Percentiles rank a stretch among this genome's conserved stretches.
These are phyloP conservation scores for Colletotrichum shisoi DNA, from an alignment of 2,329 filamentous ascomycete species.

Conservation along the genomic window DNA sequence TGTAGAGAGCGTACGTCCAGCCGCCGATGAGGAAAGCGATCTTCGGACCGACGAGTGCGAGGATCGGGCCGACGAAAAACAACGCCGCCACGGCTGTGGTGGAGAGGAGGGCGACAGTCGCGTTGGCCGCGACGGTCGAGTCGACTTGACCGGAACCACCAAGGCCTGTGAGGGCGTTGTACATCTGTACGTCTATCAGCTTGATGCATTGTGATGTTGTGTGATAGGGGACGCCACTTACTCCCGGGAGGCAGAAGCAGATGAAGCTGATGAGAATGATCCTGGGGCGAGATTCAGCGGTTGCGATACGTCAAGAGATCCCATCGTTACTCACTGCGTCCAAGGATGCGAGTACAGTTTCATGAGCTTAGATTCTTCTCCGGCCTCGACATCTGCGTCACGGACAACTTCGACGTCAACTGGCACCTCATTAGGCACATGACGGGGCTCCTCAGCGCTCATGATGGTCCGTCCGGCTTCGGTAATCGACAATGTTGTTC, in stretches of 20 bases:
- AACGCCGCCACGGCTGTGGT: constrained; percentile 54
- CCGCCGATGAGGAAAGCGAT: constrained; percentile 55
- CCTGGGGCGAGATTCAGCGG: constrained; percentile 11
- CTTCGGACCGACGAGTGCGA: constrained; percentile 53
- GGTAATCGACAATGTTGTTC: not conserved
- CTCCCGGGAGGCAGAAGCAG: constrained; percentile 58
- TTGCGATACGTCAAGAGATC: not conserved
- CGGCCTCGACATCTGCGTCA: not conserved
- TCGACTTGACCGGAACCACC: constrained; percentile 58
- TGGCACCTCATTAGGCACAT: not conserved
- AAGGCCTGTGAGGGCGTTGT: constrained; percentile 56
- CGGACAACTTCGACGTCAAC: not conserved
- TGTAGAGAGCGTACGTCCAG: constrained; percentile 57
- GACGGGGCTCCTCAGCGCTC: not conserved
- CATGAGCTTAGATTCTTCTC: constrained; percentile 40
- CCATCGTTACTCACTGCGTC: constrained; percentile 48
- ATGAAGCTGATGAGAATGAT: constrained; percentile 59
- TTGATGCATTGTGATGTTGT: not conserved
- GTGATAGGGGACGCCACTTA: constrained; percentile 42
- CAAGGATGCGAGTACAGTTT: constrained; percentile 54
- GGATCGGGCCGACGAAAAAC: constrained; percentile 55
- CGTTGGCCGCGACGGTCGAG: constrained; percentile 55
- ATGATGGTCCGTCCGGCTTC: constrained; percentile 10
- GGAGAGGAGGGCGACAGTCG: constrained; percentile 54
- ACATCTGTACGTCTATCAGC: constrained; percentile 50